A percentile compares a stretch with the other conserved stretches of the same genome.
Conservation (phyloP, 1,139 yeast genomes). For the Torulaspora globosa region DNA sequence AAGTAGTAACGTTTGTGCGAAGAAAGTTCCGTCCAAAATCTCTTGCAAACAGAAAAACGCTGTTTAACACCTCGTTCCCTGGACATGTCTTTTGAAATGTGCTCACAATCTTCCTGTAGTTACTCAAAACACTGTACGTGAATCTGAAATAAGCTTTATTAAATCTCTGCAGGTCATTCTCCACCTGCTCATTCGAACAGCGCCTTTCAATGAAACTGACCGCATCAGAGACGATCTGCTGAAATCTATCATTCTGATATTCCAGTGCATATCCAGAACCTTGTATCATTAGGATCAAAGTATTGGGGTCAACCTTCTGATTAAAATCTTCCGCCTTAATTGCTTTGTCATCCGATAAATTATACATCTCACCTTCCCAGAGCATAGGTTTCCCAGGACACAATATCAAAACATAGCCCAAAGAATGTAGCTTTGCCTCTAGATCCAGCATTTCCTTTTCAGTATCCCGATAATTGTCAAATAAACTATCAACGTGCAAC, state of each 20-base stretch:
- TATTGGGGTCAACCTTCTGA: constrained; percentile 58
- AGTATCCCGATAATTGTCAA: constrained; percentile 34
- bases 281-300: constrained; percentile 64
- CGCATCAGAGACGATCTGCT: constrained; percentile 52
- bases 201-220: constrained; percentile 54
- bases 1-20: constrained; percentile 55
- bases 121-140: constrained; percentile 62
- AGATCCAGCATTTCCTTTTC: constrained; percentile 36
- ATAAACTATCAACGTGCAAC: constrained; percentile 5
- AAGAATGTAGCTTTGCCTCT: constrained; percentile 32
- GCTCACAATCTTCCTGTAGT: constrained; percentile 52
- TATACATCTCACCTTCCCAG: constrained; percentile 82
- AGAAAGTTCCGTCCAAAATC: constrained; percentile 79
- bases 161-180: constrained; percentile 65
- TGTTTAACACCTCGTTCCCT: constrained; percentile 73
- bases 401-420: constrained; percentile 66
- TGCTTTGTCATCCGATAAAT: constrained; percentile 38
- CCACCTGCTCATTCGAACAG: constrained; percentile 70
- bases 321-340: constrained; percentile 31
- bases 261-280: constrained; percentile 52
- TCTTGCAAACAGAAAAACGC: constrained; percentile 72
- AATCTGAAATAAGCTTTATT: constrained; percentile 67
- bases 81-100: constrained; percentile 49
- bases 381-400: constrained; percentile 81
- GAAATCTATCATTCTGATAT: constrained; percentile 44